These are phyloP conservation scores for Circinella minor DNA, from an alignment of 371 early-diverging fungal species.

Conservation along the genomic window DNA sequence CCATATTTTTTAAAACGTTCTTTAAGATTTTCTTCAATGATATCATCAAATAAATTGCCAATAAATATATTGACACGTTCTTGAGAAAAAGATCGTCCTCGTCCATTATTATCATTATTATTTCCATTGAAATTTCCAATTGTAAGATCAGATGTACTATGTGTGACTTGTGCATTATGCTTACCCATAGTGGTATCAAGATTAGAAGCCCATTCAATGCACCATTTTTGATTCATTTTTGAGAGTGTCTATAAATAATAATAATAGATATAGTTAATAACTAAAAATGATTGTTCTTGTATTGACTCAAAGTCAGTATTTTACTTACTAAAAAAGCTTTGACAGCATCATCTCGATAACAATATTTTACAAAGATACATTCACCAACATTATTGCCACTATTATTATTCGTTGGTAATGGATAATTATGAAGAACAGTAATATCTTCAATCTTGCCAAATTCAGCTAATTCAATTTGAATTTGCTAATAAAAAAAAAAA, in stretches of 20 bases:
- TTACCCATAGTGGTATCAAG: constrained; percentile 29
- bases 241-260: not conserved
- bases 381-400: constrained; percentile 30
- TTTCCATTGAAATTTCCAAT: too few species aligned
- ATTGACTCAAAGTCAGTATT: too few species aligned
- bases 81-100: too few species aligned
- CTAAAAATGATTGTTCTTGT: too few species aligned
- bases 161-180: not conserved
- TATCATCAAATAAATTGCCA: constrained; percentile 65
- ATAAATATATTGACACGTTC: constrained; percentile 70
- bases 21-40: constrained; percentile 52
- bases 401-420: constrained; percentile 20
- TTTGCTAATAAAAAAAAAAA: constrained; percentile 16
- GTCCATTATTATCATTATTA: too few species aligned
- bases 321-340: constrained; percentile 67
- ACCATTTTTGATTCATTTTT: constrained; percentile 43
- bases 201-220: constrained; percentile 75
- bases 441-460: constrained; percentile 80
- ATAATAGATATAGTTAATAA: too few species aligned
- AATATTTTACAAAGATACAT: constrained; percentile 75
- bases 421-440: constrained; percentile 51
- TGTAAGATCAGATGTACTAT: not conserved
- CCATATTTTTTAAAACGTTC: constrained; percentile 68
- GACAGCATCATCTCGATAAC: constrained; percentile 84
- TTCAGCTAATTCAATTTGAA: constrained; percentile 15